Percentiles rank a stretch among this genome's conserved stretches.
phyloP scores from a whole-genome alignment of 805 yeast species.

The Clavispora santaluciae region DNA sequence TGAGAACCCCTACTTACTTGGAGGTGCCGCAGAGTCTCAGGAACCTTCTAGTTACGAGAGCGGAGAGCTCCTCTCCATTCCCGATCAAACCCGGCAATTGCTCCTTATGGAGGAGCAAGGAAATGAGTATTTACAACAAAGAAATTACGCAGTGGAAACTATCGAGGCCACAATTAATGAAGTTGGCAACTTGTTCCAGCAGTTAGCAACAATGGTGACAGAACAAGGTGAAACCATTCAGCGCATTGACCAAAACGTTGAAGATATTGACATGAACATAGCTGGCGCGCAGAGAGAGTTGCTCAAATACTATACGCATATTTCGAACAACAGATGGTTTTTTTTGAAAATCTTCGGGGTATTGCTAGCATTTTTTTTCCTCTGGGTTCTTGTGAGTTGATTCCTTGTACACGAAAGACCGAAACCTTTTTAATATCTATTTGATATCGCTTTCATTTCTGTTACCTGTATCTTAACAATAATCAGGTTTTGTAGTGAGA shows the following conservation, averaged over 20 bases:
- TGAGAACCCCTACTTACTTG: constrained; percentile 36
- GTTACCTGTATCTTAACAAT: neutral
- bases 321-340: constrained; percentile 88
- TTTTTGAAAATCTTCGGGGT: constrained; percentile 87
- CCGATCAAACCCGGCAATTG: constrained; percentile 77
- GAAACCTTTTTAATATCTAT: neutral
- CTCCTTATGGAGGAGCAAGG: constrained; percentile 81
- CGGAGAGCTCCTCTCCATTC: constrained; percentile 60
- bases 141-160: constrained; percentile 89
- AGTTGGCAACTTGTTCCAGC: constrained; percentile 91
- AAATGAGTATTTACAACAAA: constrained; percentile 67
- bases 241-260: constrained; percentile 91
- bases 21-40: constrained; percentile 15
- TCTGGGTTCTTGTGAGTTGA: constrained; percentile 75
- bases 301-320: constrained; percentile 80
- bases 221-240: constrained; percentile 97
- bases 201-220: constrained; percentile 93
- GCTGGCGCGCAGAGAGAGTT: constrained; percentile 93
- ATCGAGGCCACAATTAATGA: constrained; percentile 96
- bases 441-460: neutral
- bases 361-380: constrained; percentile 65
- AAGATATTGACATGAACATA: constrained; percentile 85
- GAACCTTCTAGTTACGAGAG: constrained; percentile 17
- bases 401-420: neutral
- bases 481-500: neutral